Evolutionary conservation across 306 rosid genomes (phyloP).

Genomic region (Begonia fuchsioides): DNA sequence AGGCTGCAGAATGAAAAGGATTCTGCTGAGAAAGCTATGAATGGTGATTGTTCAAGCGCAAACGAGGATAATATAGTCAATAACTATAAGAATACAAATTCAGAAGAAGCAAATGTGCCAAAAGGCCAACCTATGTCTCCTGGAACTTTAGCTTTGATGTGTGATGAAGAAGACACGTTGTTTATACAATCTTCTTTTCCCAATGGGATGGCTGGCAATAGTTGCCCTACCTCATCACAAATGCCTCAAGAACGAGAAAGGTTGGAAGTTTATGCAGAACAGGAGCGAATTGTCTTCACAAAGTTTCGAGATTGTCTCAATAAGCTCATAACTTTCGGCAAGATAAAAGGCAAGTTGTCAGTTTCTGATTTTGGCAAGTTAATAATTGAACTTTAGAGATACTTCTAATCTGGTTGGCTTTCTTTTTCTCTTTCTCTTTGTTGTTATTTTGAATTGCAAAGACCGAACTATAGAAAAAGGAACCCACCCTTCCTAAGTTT

Average conservation of each 20-base stretch:
- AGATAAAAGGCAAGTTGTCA: conserved; percentile 71
- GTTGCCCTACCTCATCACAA: conserved; percentile 47
- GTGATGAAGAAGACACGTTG: conserved; percentile 88
- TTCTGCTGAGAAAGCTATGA: conserved; percentile 41
- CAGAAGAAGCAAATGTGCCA: conserved; percentile 51
- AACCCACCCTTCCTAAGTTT: background rate
- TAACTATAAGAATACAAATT: conserved; percentile 50
- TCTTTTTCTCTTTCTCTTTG: no score
- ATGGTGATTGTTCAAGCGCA: conserved; percentile 69
- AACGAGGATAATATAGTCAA: conserved; percentile 51
- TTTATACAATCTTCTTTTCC: conserved; percentile 72
- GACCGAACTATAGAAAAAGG: background rate
- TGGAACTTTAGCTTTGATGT: conserved; percentile 96
- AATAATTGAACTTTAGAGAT: background rate
- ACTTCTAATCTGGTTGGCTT: no score
- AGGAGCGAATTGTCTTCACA: conserved; percentile 68
- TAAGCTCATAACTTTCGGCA: conserved; percentile 85
- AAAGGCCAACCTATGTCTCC: conserved; percentile 91
- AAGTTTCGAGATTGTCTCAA: conserved; percentile 80
- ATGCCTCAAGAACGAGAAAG: conserved; percentile 58
- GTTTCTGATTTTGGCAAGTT: conserved; percentile 1
- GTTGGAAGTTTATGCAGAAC: conserved; percentile 75
- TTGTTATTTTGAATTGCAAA: background rate
- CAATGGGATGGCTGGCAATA: conserved; percentile 32
- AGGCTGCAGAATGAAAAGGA: conserved; percentile 44